Conservation (phyloP, 164 flowering plant species). For the Nelumbo lutea region DNA sequence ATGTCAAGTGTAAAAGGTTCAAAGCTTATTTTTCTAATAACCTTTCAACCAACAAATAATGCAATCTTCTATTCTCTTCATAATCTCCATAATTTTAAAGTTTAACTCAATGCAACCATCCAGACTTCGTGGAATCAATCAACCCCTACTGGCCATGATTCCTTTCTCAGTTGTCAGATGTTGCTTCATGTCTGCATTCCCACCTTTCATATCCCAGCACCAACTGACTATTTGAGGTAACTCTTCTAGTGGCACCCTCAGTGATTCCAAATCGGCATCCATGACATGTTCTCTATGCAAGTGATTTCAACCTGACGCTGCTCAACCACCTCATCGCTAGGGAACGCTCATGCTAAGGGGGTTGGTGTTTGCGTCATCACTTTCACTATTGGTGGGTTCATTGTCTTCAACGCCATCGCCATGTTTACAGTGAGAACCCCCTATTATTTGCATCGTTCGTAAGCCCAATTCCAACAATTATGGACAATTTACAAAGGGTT, state of each 20-base stretch:
- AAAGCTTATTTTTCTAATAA: too few relatives aligned
- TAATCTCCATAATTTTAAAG: too few relatives aligned
- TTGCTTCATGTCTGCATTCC: too few relatives aligned
- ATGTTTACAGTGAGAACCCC: constrained; percentile 68
- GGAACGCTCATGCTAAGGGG: constrained; percentile 56
- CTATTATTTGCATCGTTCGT: constrained; percentile 64
- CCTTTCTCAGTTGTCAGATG: too few relatives aligned
- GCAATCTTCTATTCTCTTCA: too few relatives aligned
- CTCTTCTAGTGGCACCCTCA: constrained; percentile 32
- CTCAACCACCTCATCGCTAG: constrained; percentile 56
- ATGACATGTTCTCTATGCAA: constrained; percentile 61
- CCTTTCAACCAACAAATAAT: too few relatives aligned
- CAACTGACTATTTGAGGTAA: not conserved
- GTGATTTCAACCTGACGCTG: constrained; percentile 56
- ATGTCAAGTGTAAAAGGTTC: too few relatives aligned
- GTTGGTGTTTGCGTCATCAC: constrained; percentile 68
- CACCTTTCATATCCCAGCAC: not conserved
- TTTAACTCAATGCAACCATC: too few relatives aligned
- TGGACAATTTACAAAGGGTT: constrained; percentile 16
- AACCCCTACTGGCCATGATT: too few relatives aligned
- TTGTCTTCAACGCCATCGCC: constrained; percentile 62
- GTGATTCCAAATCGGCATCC: constrained; percentile 48
- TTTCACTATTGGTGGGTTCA: constrained; percentile 67
- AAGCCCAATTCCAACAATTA: constrained; percentile 68
- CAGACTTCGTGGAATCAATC: too few relatives aligned